Evolutionary conservation across 169 alveolate genomes (phyloP), one percentile per base, ranked within the genome.

Genomic region (Eimeria maxima): DNA sequence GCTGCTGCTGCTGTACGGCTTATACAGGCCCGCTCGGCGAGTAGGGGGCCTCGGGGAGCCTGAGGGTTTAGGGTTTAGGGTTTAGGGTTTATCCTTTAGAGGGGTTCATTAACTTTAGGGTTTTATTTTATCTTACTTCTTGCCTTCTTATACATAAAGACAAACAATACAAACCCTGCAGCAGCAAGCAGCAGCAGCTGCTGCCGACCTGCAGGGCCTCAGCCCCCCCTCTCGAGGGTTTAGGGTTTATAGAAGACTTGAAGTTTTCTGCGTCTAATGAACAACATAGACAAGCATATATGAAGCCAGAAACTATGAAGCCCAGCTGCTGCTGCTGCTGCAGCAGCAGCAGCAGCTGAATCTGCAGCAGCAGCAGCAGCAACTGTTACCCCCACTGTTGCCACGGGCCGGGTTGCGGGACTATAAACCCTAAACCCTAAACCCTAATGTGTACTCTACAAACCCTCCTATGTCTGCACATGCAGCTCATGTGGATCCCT

Each of bases 401-500:
- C 76, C 38, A 18, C 20, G 50, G 80, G 24, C 45, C 45, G 45
- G 27, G 10, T n/a, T 47, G 44, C 63, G 1, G 2, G n/a, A 76
- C 87, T 20, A 0, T 76, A 76, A 76, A 76, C 87, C 87, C 87
- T 76, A 76, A 76, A 76, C 87, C 87, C 87, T 14, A 76, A 76
- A 7, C 87, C 87, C 87, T 42, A 0, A 76, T 13, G 44, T 33
- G 63, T 76, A 76, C 38, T 42, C 87, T 63, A 57, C 44, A 76
- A 42, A 33, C 87, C 87, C 87, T 76, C 53, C 1, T n/a, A 11
- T n/a, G 45, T 71, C 10, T 24, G n/a, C n/a, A n/a, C 3, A 71
- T 11, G n/a, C 24, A 10, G 47, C 3, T 71, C 53, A 29, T 38
- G 20, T 10, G 81, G 11, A 50, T 7, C 18, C 57, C 57, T 50